phyloP scores from a whole-genome alignment of 2,329 filamentous ascomycete species.

The Coniella lustricola region DNA sequence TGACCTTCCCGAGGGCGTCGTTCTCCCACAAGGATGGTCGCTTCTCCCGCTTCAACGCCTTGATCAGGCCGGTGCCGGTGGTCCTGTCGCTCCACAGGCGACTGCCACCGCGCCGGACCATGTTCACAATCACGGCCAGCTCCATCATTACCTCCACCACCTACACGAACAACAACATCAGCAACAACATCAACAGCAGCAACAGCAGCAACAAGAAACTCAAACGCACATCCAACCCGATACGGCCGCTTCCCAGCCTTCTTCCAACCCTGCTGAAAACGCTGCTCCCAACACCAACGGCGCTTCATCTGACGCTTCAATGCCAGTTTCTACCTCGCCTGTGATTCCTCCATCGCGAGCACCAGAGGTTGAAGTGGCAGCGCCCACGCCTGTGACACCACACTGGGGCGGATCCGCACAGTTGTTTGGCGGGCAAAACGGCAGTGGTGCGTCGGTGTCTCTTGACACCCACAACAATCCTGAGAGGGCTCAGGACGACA shows the following conservation, averaged over 20 bases:
- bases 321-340: background rate
- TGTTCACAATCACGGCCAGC: background rate
- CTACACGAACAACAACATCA: background rate
- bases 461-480: constrained; percentile 18
- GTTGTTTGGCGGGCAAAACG: constrained; percentile 33
- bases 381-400: constrained; percentile 41
- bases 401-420: constrained; percentile 46
- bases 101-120: background rate
- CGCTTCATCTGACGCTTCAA: background rate
- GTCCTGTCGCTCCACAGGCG: background rate
- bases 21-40: constrained; percentile 58
- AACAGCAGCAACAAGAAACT: too few species aligned
- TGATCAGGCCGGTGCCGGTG: constrained; percentile 18
- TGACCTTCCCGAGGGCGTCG: constrained; percentile 57
- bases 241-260: background rate
- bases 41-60: constrained; percentile 54
- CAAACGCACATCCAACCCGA: too few species aligned
- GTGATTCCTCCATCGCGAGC: constrained; percentile 16
- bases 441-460: constrained; percentile 10
- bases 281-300: background rate
- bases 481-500: background rate
- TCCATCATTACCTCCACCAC: background rate
- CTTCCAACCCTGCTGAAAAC: background rate
- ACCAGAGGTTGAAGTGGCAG: constrained; percentile 31
- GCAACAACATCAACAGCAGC: constrained; percentile 17